Base-by-base conservation (phyloP, 306 rosid genomes). In the Ochetophila trinervis region DNA sequence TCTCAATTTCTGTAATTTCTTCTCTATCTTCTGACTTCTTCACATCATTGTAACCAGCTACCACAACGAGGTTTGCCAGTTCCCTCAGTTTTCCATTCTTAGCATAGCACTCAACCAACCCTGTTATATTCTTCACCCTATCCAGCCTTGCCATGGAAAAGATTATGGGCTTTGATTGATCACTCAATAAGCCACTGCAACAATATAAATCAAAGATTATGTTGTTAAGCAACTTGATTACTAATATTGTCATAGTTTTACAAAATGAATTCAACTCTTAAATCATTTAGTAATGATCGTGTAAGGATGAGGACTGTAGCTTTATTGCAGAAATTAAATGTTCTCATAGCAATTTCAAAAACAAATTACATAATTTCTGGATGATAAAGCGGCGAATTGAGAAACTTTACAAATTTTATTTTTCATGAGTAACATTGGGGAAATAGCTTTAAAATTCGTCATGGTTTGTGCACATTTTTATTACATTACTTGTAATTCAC, bases 131-230 rank as follows among this genome's bases (percentile, higher is more conserved):
- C 77, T 93, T 93, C 62, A 89, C 96, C 57, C 71, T 68, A 66
- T 93, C 95, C 67, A 89, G 76, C 82, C 98, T 82, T 57, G 97
- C 89, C 96, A 93, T 93, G 62, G 98, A 86, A 78, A 89, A 93
- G 36, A 93, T 78, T 77, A 89, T 55, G 58, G 97, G 97, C 83
- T 89, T 93, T 62, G 98, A 82, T 63, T 73, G 81, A 72, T 89
- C 97, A 1, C 60, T 70, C 68, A 93, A 69, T 17, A 73, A 37
- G 50, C 98, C 98, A 42, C 98, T 93, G 81, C 63, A 74, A 63
- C 63, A 73, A 21, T 10, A 67, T 68, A 74, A 63, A 76, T 47
- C 14, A 65, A 53, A 78, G 57, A 62, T 57, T 14, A 63, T 57
- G 13, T 21, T 59, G 14, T 60, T 16, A 63, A 73, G 24, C 60